Base-by-base conservation (phyloP, 2,329 filamentous ascomycete genomes). In the Cytospora leucostoma region DNA sequence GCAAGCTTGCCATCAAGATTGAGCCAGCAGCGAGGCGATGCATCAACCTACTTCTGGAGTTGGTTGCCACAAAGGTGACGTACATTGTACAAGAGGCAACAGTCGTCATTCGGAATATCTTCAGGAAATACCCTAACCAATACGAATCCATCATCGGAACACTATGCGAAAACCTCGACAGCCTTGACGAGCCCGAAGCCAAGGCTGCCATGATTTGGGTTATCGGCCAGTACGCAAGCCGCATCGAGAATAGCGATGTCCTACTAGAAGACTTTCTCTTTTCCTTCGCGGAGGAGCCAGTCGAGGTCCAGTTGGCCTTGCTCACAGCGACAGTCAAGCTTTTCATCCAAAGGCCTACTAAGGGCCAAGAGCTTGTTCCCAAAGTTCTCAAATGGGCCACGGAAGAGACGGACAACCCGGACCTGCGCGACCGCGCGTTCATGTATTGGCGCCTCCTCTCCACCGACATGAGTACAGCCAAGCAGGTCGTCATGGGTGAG, bases 121-220 rank as follows among this genome's bases (percentile, higher is more conserved):
- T 99, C 84, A 89, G 95, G 70, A 98, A 98, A 78, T 99, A 99
- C 72, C 95, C 95, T 10, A 97, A 99, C 74, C 92, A 97, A 74
- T 99, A 99, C 77, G 95, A 99, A 77, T 94, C 91, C 66, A 98
- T 99, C 75, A 99, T 99, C 72, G 89, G 91, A 57, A 96, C 93
- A 1, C 83, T 99, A 0, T 98, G 96, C 77, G 93, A 97, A 74
- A 94, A 99, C 71, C 86, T 99, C 32, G 95, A 99, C 76, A 96
- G 93, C 4, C 81, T 99, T 56, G 95, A 99, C 74, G 95, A 99
- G 75, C 94, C 95, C 2, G 95, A 99, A 76, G 95, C 95, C 53
- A 99, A 99, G 75, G 93, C 95, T 1, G 95, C 95, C 64, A 97
- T 99, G 88, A 95, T 99, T 52, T 99, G 95, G 95, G 95, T 99